Conservation (phyloP, 2,329 filamentous ascomycete species). For the Phialocephala subalpina region DNA sequence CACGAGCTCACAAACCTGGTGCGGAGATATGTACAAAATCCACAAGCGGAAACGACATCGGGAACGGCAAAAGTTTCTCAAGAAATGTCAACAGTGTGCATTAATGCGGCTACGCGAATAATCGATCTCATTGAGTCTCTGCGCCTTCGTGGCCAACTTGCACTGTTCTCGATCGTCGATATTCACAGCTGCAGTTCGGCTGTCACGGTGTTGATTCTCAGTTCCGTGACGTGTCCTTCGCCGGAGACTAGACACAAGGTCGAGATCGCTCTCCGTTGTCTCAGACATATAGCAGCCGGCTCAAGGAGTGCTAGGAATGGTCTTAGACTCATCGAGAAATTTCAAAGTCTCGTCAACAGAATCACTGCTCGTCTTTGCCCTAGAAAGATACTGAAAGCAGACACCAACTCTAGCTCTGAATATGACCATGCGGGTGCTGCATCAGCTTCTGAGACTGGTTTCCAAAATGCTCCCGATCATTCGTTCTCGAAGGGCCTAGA, state of each 20-base stretch:
- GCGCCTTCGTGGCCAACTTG: neutral
- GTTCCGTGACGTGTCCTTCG: conserved; percentile 1
- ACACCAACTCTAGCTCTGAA: neutral
- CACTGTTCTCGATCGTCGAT: conserved; percentile 2
- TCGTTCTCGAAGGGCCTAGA: neutral
- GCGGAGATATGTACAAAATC: conserved; percentile 1
- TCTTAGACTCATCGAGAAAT: conserved; percentile 1
- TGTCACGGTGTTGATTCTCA: conserved; percentile 1
- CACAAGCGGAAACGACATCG: neutral
- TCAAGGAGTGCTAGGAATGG: conserved; percentile 3
- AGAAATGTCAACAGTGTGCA: conserved; percentile 1
- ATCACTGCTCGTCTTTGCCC: neutral
- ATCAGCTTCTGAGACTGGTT: neutral
- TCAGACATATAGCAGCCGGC: neutral
- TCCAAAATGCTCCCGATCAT: neutral
- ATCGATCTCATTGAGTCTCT: conserved; percentile 1
- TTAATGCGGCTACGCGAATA: neutral
- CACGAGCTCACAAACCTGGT: conserved; percentile 1
- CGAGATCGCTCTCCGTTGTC: neutral
- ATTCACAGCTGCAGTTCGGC: neutral
- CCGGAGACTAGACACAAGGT: neutral
- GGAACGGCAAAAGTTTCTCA: neutral
- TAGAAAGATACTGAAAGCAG: neutral
- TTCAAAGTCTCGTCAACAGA: neutral
- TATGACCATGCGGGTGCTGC: neutral